Conservation (phyloP, 768 basidiomycete genomes). For the Crassisporium funariophilum region DNA sequence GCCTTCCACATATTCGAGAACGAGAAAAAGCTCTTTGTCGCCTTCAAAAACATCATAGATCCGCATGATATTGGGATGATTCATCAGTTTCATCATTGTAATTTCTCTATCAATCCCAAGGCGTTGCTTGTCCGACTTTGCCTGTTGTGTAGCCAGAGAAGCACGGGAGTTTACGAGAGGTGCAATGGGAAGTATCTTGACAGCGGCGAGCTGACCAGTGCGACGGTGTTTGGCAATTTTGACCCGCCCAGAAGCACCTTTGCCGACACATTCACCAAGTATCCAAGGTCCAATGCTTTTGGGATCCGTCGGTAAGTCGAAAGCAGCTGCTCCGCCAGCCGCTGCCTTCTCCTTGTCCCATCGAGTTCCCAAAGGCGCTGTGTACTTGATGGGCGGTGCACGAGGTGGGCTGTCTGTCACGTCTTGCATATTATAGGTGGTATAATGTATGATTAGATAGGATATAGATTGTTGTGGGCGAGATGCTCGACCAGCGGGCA, state of each 20-base stretch:
- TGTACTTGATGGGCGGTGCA: conserved; percentile 73
- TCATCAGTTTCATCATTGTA: conserved; percentile 99
- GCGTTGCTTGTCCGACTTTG: conserved; percentile 78
- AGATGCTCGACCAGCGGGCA: conserved; percentile 49
- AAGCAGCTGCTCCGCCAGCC: conserved; percentile 68
- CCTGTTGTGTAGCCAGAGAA: conserved; percentile 64
- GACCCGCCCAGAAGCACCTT: conserved; percentile 92
- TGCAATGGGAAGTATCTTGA: conserved; percentile 91
- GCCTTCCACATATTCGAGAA: conserved; percentile 93
- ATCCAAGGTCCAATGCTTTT: conserved; percentile 90
- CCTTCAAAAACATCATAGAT: conserved; percentile 97
- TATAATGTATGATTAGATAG: conserved; percentile 27
- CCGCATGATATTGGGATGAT: conserved; percentile 94
- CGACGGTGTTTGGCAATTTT: conserved; percentile 87
- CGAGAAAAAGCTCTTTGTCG: conserved; percentile 85
- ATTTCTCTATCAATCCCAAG: conserved; percentile 93
- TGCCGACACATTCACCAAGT: conserved; percentile 91
- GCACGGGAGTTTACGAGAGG: conserved; percentile 74
- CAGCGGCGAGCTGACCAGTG: conserved; percentile 90
- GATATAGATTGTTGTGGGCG: conserved; percentile 37
- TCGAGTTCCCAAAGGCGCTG: conserved; percentile 72
- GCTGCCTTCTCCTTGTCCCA: conserved; percentile 89
- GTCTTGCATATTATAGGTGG: conserved; percentile 37
- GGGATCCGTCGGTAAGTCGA: conserved; percentile 84
- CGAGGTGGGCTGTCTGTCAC: conserved; percentile 61